Evolutionary conservation across 2,329 filamentous ascomycete genomes (phyloP).

Genomic region (Penicillium palitans): DNA sequence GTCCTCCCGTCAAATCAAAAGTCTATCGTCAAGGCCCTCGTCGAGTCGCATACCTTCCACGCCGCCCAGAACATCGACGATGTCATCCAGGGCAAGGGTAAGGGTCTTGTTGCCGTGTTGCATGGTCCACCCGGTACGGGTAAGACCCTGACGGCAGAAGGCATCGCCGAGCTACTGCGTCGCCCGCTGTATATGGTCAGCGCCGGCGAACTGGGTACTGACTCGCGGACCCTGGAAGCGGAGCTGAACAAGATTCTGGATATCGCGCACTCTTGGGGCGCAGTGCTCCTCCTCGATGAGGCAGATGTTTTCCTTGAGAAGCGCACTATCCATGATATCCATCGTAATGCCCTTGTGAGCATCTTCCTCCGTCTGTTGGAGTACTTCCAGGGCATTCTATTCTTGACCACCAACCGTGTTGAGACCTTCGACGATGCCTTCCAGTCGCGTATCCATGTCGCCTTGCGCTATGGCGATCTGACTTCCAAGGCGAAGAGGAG

Average conservation of each 20-base stretch:
- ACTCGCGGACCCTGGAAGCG: constrained; percentile 69
- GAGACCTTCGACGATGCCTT: constrained; percentile 88
- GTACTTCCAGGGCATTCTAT: constrained; percentile 89
- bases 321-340: constrained; percentile 77
- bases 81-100: constrained; percentile 79
- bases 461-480: constrained; percentile 75
- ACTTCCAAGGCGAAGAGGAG: constrained; percentile 69
- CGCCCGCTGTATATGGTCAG: constrained; percentile 82
- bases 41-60: constrained; percentile 81
- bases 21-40: constrained; percentile 73
- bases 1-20: constrained; percentile 68
- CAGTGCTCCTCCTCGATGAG: constrained; percentile 81
- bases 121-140: constrained; percentile 85
- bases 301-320: constrained; percentile 83
- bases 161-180: constrained; percentile 78
- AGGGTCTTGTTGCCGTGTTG: constrained; percentile 77
- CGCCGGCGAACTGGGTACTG: constrained; percentile 78
- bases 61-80: constrained; percentile 80
- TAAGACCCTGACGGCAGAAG: constrained; percentile 84
- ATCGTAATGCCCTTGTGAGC: constrained; percentile 80
- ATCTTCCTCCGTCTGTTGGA: constrained; percentile 85
- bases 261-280: constrained; percentile 82
- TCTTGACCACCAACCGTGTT: constrained; percentile 85
- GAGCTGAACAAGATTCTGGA: constrained; percentile 83
- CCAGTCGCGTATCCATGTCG: constrained; percentile 83